Evolutionary conservation across 2,329 filamentous ascomycete species (phyloP), one percentile per base, ranked within the genome.

Genomic region (Clarireedia homoeocarpa): DNA sequence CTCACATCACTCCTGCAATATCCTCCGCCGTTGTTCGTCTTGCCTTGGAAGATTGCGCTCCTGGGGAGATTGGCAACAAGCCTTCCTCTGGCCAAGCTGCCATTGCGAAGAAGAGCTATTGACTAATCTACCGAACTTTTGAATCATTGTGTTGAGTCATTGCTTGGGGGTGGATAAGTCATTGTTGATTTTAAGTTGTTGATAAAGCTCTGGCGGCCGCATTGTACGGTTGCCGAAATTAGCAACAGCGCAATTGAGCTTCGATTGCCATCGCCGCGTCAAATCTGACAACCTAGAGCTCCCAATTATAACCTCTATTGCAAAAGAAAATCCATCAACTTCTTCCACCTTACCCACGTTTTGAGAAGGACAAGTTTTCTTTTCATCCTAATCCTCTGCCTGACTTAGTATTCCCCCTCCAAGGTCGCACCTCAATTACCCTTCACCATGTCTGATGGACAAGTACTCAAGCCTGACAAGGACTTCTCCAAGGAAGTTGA

Each of bases 401-500:
- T 34, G 42, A 36, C 12, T 40, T 24, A 38, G 20, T 26, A 51
- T 45, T 38, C 23, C 38, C 12, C 15, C 15, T 7, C 38, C 4
- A 51, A 38, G 23, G 36, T 34, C 51, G 27, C 42, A 24, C 36
- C 47, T 38, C 38, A 38, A 30, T 40, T n/a, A 42, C 46, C 39
- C 51, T 52, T 53, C 56, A 67, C 49, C 26, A 70, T 70, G 70
- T 70, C 70, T 12, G 66, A 67, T 45, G 69, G 63, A 61, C 59
- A 61, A 53, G 62, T 72, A 48, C 60, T 68, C 52, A 73, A 72
- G 62, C 89, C 92, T 70, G 94, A 99, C 80, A 96, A 95, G 86
- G 94, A 99, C 84, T 96, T 89, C 83, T 87, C 89, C 70, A 95
- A 96, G 77, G 91, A 97, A 75, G 90, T 89, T 69, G 91, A 97